A percentile compares a stretch with the other conserved stretches of the same genome.
Conservation (phyloP, 2,329 filamentous ascomycete genomes). For the Cordyceps cateniannulata region DNA sequence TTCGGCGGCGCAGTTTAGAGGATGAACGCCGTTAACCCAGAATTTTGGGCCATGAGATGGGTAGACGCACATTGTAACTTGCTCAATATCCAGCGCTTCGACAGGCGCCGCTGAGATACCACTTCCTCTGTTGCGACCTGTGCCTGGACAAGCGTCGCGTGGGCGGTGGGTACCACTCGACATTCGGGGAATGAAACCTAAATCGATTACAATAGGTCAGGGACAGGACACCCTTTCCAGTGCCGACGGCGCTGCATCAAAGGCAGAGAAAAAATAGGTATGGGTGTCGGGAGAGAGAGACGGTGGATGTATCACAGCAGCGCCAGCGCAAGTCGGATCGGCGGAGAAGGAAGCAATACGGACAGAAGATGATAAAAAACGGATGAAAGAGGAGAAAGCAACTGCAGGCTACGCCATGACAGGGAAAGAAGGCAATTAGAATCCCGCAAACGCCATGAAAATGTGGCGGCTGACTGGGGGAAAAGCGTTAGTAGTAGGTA, state of each 20-base stretch:
- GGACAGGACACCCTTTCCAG: background rate
- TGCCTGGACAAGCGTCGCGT: slow-evolving; percentile 12
- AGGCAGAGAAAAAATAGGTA: background rate
- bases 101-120: background rate
- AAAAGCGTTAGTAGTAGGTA: background rate
- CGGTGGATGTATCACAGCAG: background rate
- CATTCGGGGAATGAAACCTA: background rate
- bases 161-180: slow-evolving; percentile 7
- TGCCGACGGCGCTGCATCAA: background rate
- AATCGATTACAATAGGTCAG: background rate
- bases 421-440: background rate
- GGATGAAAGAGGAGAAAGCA: background rate
- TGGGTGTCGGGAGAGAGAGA: background rate
- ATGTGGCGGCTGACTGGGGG: slow-evolving; percentile 8
- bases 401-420: too few species aligned
- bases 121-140: background rate
- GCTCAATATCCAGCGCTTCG: slow-evolving; percentile 3
- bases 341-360: background rate
- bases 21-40: too few species aligned
- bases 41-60: background rate
- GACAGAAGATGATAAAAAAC: background rate
- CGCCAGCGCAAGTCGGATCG: background rate
- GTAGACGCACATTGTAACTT: slow-evolving; percentile 2
- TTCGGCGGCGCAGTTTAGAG: background rate
- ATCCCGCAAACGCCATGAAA: slow-evolving; percentile 1